A percentile compares a stretch with the other conserved stretches of the same genome.
Conservation (phyloP, 192 early-diverging fungal species). For the Ambispora gerdemannii region DNA sequence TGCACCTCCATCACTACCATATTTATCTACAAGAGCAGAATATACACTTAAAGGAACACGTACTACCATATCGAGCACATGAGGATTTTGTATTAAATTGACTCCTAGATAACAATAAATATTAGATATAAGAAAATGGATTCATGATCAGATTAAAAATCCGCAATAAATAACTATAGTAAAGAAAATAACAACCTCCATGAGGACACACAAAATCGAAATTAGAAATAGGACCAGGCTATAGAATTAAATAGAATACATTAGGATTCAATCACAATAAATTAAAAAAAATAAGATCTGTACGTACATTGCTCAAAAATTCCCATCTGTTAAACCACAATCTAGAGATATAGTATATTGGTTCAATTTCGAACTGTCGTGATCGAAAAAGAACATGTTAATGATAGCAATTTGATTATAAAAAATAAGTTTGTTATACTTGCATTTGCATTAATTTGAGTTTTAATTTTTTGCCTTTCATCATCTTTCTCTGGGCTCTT, state of each 20-base stretch:
- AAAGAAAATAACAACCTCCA: slow-evolving; percentile 29
- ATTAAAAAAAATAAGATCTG: neutral
- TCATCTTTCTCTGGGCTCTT: slow-evolving; percentile 33
- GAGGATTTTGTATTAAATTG: slow-evolving; percentile 32
- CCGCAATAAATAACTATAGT: neutral
- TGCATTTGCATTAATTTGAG: slow-evolving; percentile 31
- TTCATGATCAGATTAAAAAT: neutral
- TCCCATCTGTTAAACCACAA: slow-evolving; percentile 44
- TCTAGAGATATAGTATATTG: slow-evolving; percentile 32
- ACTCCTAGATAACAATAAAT: slow-evolving; percentile 32
- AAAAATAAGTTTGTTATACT: neutral
- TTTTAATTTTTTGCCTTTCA: slow-evolving; percentile 32
- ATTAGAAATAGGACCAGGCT: slow-evolving; percentile 45
- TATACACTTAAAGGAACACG: slow-evolving; percentile 39
- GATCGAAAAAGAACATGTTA: neutral
- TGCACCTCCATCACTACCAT: slow-evolving; percentile 42
- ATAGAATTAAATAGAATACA: neutral
- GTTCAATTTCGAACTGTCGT: neutral
- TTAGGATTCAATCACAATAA: neutral
- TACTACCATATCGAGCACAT: slow-evolving; percentile 38
- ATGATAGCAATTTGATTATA: neutral
- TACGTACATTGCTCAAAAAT: slow-evolving; percentile 17
- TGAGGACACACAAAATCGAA: slow-evolving; percentile 44
- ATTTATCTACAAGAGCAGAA: slow-evolving; percentile 35
- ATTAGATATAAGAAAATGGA: neutral